phyloP scores from a whole-genome alignment of 1,284 basidiomycete genomes.

The Ganoderma boninense region DNA sequence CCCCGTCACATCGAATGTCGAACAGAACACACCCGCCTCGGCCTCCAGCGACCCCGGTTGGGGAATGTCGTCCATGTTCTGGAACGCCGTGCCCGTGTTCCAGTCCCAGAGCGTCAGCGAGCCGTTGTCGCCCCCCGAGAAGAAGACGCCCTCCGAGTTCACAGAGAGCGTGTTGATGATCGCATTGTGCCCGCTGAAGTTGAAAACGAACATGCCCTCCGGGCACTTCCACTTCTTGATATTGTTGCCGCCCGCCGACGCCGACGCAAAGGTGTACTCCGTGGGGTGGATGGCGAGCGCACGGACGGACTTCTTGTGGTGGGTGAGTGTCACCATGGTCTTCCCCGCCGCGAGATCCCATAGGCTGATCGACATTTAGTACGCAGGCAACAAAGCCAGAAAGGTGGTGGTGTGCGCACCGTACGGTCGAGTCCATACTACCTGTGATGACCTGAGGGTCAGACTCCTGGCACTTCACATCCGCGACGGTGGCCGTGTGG shows the following conservation, averaged over 20 bases:
- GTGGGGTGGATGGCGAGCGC: slow-evolving; percentile 94
- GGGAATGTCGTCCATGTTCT: slow-evolving; percentile 92
- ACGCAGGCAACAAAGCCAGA: background rate
- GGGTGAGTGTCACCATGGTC: slow-evolving; percentile 93
- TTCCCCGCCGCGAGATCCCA: slow-evolving; percentile 99
- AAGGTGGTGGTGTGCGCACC: slow-evolving; percentile 54
- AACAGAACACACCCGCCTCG: slow-evolving; percentile 95
- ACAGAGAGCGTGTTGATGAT: slow-evolving; percentile 97
- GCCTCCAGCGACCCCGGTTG: slow-evolving; percentile 98
- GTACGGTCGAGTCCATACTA: slow-evolving; percentile 97
- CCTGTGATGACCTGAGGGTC: slow-evolving; percentile 99
- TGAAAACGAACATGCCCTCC: slow-evolving; percentile 94
- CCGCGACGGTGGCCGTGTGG: slow-evolving; percentile 94
- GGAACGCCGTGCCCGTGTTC: slow-evolving; percentile 93
- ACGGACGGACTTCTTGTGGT: slow-evolving; percentile 98
- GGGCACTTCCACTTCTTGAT: slow-evolving; percentile 99
- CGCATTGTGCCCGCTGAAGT: slow-evolving; percentile 95
- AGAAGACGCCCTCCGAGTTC: slow-evolving; percentile 96
- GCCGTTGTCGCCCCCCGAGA: slow-evolving; percentile 95
- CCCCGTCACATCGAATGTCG: slow-evolving; percentile 95
- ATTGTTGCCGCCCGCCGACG: slow-evolving; percentile 95
- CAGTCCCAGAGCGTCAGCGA: slow-evolving; percentile 94
- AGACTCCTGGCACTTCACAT: slow-evolving; percentile 94
- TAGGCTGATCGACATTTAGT: slow-evolving; percentile 57
- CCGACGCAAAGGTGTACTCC: slow-evolving; percentile 96